A percentile compares a stretch with the other conserved stretches of the same genome.
Conservation (phyloP, 352 stramenopile species). For the Phytophthora constricta region DNA sequence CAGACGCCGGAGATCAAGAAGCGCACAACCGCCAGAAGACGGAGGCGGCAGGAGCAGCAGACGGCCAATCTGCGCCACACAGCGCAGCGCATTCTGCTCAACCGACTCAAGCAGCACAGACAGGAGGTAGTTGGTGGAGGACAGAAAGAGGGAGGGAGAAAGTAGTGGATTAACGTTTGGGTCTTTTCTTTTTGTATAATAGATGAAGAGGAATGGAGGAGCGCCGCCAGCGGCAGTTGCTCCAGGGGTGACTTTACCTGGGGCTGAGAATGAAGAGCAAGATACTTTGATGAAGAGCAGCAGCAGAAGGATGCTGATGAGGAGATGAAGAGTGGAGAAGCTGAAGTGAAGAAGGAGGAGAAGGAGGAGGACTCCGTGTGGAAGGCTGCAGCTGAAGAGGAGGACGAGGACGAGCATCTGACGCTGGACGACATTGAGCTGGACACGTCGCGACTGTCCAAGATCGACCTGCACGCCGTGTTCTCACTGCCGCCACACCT, state of each 20-base stretch:
- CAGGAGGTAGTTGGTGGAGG: slow-evolving; percentile 43
- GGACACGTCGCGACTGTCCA: slow-evolving; percentile 59
- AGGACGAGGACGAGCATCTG: slow-evolving; percentile 48
- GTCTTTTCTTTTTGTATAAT: slow-evolving; percentile 1
- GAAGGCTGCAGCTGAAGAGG: slow-evolving; percentile 30
- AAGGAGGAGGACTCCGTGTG: slow-evolving; percentile 16
- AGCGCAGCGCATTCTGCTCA: slow-evolving; percentile 95
- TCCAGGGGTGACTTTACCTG: slow-evolving; percentile 63
- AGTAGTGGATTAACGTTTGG: background rate
- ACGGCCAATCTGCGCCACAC: slow-evolving; percentile 90
- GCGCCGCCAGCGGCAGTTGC: slow-evolving; percentile 49
- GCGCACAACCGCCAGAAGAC: slow-evolving; percentile 69
- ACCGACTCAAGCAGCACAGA: slow-evolving; percentile 75
- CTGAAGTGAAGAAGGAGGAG: slow-evolving; percentile 20
- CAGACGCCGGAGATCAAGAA: slow-evolving; percentile 97
- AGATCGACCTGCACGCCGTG: slow-evolving; percentile 88
- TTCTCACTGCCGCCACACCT: slow-evolving; percentile 88
- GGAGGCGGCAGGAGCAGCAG: slow-evolving; percentile 73
- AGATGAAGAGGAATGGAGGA: slow-evolving; percentile 68
- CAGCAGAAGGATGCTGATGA: slow-evolving; percentile 2
- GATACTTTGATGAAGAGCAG: background rate
- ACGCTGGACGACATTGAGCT: slow-evolving; percentile 70
- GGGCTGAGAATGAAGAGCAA: slow-evolving; percentile 4
- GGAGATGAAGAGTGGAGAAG: background rate
- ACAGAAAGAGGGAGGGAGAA: slow-evolving; percentile 2